Conservation (phyloP, 2,329 filamentous ascomycete species). For the Colletotrichum brevisporum region DNA sequence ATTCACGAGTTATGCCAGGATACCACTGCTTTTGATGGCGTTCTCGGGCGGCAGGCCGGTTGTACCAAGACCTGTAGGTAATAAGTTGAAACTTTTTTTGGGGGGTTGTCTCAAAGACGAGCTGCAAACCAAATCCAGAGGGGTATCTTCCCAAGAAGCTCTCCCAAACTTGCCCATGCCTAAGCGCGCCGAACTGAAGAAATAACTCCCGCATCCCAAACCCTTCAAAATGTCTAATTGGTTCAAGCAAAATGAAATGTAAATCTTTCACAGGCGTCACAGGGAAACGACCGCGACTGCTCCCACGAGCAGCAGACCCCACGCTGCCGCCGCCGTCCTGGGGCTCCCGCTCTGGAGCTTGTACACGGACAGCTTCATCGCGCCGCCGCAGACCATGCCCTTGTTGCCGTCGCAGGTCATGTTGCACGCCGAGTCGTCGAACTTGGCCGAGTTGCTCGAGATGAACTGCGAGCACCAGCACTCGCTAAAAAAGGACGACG, state of each 20-base stretch:
- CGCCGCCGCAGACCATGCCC: slow-evolving; percentile 67
- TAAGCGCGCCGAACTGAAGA: background rate
- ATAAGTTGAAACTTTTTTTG: background rate
- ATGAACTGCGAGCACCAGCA: slow-evolving; percentile 71
- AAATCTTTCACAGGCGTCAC: background rate
- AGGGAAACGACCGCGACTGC: background rate
- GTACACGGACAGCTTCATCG: slow-evolving; percentile 64
- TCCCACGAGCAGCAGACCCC: slow-evolving; percentile 9
- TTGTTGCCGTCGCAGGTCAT: slow-evolving; percentile 68
- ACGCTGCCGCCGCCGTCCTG: slow-evolving; percentile 6
- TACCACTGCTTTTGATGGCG: slow-evolving; percentile 13
- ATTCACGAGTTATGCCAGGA: slow-evolving; percentile 32
- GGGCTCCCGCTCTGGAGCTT: slow-evolving; percentile 30
- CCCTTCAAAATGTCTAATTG: no score
- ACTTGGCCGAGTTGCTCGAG: slow-evolving; percentile 59
- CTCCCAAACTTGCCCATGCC: background rate
- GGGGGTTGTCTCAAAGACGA: background rate
- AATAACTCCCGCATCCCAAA: no score
- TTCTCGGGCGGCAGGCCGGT: background rate
- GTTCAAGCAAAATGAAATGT: background rate
- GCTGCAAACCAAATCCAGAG: slow-evolving; percentile 2
- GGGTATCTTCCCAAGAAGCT: slow-evolving; percentile 14
- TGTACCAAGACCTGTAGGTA: background rate
- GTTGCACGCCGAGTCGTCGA: slow-evolving; percentile 64
- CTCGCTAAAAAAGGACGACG: slow-evolving; percentile 56